phyloP scores from a whole-genome alignment of 148 eudicot genomes.

The Silene uniflora region DNA sequence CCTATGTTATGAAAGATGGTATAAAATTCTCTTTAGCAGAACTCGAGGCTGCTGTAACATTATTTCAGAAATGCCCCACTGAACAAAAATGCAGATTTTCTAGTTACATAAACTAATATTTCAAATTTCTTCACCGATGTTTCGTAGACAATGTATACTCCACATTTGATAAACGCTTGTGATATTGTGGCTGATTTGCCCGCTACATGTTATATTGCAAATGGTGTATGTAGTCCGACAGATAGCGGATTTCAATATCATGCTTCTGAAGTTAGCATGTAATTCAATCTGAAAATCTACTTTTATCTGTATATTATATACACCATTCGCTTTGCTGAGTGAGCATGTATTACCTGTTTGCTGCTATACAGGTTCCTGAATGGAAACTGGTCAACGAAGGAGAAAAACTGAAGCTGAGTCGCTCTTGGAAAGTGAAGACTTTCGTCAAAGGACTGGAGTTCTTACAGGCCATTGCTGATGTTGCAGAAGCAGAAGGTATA shows the following conservation, averaged over 20 bases:
- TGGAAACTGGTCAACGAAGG: conserved; percentile 68
- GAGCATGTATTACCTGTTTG: conserved; percentile 2
- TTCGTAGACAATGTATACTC: too few species aligned
- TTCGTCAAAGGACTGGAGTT: conserved; percentile 81
- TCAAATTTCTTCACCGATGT: too few species aligned
- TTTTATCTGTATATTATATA: background rate
- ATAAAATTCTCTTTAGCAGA: background rate
- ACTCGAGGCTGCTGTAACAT: background rate
- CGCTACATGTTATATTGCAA: too few species aligned
- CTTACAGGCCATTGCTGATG: conserved; percentile 61
- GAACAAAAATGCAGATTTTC: too few species aligned
- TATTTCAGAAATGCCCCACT: background rate
- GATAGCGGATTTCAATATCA: too few species aligned
- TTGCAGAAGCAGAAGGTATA: conserved; percentile 90
- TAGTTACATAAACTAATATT: too few species aligned
- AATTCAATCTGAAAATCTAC: background rate
- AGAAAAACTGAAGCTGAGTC: conserved; percentile 56
- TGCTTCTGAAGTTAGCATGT: too few species aligned
- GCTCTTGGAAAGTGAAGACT: conserved; percentile 84
- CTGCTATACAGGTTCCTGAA: conserved; percentile 59
- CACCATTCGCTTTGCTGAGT: background rate
- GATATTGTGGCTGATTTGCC: too few species aligned
- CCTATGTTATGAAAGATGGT: background rate
- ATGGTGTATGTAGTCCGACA: too few species aligned
- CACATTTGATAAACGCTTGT: too few species aligned